Evolutionary conservation across 169 alveolate genomes (phyloP).

Genomic region (Plasmodium relictum): DNA sequence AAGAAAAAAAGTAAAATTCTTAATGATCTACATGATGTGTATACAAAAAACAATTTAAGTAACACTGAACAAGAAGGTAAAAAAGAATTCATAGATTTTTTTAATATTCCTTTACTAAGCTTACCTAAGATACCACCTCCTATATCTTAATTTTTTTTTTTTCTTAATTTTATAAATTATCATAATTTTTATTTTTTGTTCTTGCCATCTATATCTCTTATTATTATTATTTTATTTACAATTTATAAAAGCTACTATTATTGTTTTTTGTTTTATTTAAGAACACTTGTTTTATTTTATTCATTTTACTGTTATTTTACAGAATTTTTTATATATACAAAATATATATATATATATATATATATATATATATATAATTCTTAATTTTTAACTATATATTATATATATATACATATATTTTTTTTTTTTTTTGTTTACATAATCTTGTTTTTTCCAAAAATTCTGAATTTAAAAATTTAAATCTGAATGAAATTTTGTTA

Average conservation of each 20-base stretch:
- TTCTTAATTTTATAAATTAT: too few species aligned
- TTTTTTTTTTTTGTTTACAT: too few species aligned
- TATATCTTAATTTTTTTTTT: slow-evolving; percentile 26
- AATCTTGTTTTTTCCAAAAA: too few species aligned
- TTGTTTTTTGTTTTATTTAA: background rate
- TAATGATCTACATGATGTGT: background rate
- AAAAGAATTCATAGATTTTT: slow-evolving; percentile 15
- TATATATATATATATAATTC: too few species aligned
- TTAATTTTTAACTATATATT: too few species aligned
- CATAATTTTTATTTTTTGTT: too few species aligned
- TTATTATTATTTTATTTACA: background rate
- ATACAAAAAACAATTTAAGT: background rate
- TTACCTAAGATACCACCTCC: slow-evolving; percentile 76
- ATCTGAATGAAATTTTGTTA: too few species aligned
- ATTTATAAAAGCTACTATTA: background rate
- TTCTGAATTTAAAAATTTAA: too few species aligned
- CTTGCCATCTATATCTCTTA: too few species aligned
- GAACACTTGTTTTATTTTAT: background rate
- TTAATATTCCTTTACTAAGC: slow-evolving; percentile 36
- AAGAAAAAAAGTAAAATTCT: background rate
- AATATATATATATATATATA: too few species aligned
- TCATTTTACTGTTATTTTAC: background rate
- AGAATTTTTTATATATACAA: too few species aligned
- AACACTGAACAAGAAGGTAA: background rate
- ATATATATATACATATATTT: too few species aligned